phyloP scores from a whole-genome alignment of 2,329 filamentous ascomycete genomes.

The Pseudogymnoascus sp. region DNA sequence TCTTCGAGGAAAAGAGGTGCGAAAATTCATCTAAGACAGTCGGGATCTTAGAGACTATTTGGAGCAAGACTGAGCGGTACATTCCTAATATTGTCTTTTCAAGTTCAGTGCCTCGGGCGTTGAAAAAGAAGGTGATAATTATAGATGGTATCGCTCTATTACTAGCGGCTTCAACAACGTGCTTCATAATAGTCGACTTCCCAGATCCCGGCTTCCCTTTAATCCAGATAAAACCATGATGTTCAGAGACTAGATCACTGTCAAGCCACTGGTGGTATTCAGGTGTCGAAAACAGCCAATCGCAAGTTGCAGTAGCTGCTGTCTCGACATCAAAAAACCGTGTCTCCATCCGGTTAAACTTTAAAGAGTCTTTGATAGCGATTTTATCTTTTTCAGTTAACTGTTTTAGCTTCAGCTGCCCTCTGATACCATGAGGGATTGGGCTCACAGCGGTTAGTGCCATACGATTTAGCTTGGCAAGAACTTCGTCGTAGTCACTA shows the following conservation, averaged over 20 bases:
- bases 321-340: not conserved
- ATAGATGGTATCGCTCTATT: conserved; percentile 11
- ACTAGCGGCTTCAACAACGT: conserved; percentile 19
- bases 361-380: not conserved
- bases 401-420: not conserved
- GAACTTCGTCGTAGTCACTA: conserved; percentile 6
- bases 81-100: conserved; percentile 40
- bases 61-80: conserved; percentile 39
- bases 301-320: conserved; percentile 33
- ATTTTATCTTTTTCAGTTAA: not conserved
- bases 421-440: not conserved
- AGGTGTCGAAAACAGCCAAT: conserved; percentile 32
- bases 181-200: conserved; percentile 39
- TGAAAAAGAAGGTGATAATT: conserved; percentile 29
- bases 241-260: conserved; percentile 20
- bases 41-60: conserved; percentile 33
- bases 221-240: conserved; percentile 39
- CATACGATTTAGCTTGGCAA: not conserved
- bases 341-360: not conserved
- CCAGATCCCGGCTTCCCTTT: conserved; percentile 38
- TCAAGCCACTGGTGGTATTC: conserved; percentile 34
- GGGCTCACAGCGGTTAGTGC: not conserved
- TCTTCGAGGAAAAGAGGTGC: conserved; percentile 19
- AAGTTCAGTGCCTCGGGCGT: conserved; percentile 22
- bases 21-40: conserved; percentile 28